phyloP scores from a whole-genome alignment of 2,329 filamentous ascomycete genomes.

The Hypoxylon sp. region DNA sequence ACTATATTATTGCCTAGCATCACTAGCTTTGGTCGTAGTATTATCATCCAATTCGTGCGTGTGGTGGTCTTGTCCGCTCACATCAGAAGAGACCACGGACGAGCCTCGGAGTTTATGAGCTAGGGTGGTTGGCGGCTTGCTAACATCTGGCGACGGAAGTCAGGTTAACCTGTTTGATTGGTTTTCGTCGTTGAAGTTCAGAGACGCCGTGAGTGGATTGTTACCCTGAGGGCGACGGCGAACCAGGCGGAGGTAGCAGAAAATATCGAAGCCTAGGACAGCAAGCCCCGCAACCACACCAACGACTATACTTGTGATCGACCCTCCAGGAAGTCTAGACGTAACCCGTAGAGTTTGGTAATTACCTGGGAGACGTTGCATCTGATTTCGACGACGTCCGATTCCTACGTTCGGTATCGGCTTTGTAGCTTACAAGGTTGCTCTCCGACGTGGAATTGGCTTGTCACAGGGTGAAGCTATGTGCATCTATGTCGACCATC shows the following conservation, averaged over 20 bases:
- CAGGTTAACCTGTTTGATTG: not conserved
- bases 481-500: conserved; percentile 53
- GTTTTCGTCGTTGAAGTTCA: not conserved
- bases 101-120: conserved; percentile 8
- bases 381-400: not conserved
- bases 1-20: not conserved
- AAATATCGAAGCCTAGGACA: not conserved
- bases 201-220: not conserved
- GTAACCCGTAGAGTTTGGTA: not conserved
- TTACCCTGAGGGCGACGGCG: not conserved
- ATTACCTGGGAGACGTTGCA: not conserved
- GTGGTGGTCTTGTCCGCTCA: conserved; percentile 11
- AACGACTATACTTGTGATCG: conserved; percentile 18
- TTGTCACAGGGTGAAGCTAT: conserved; percentile 53
- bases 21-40: not conserved
- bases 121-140: not conserved
- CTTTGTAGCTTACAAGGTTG: conserved; percentile 1
- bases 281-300: conserved; percentile 9
- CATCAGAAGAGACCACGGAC: not conserved
- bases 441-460: conserved; percentile 47
- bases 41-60: conserved; percentile 14
- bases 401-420: conserved; percentile 5
- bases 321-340: conserved; percentile 3
- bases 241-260: conserved; percentile 13
- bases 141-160: not conserved